Evolutionary conservation across 768 basidiomycete species (phyloP), one percentile per base, ranked within the genome.

Genomic region (Mycena indigotica): DNA sequence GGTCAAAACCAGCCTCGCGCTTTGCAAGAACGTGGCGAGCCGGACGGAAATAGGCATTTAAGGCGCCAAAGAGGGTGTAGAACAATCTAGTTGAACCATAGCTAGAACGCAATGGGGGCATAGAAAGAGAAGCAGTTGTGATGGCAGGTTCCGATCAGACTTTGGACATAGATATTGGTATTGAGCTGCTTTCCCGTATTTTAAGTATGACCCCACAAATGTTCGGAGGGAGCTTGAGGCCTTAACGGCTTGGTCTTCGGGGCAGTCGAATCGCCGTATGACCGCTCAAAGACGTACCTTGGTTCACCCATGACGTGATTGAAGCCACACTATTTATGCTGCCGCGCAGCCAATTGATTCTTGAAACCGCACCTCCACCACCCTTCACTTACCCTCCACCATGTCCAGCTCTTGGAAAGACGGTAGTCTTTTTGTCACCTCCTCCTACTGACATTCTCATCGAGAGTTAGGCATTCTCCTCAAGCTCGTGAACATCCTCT

Each of bases 351-450:
- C 45, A 60, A 56, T 61, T 49, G 52, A 59, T 52, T 58, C 32
- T 24, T 35, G 24, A 16, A 8, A 57, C 56, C 50, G 52, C 59
- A 49, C 67, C 62, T 77, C 66, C 67, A 85, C 41, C 41, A 45
- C 25, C 46, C 46, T 21, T 6, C 46, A 48, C 25, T 10, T 21
- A 48, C 57, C 51, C 50, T 62, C 67, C 61, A 78, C 66, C 67
- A 85, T 86, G 84, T 74, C 85, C 60, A 80, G 83, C 72, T 67
- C 80, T 52, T 91, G 92, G 91, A 87, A 78, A 63, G 92, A 95
- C 69, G 88, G 84, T 16, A 84, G 3, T 8, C 17, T n/a, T 39
- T 25, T 16, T 29, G 17, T 23, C 23, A 19, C 12, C 19, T 30
- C 3, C 28, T 23, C 40, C 50, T 28, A 35, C 13, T 39, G 25